Percentiles rank a stretch among this genome's conserved stretches.
phyloP scores from a whole-genome alignment of 2,329 filamentous ascomycete species.

The Fusarium nanum region DNA sequence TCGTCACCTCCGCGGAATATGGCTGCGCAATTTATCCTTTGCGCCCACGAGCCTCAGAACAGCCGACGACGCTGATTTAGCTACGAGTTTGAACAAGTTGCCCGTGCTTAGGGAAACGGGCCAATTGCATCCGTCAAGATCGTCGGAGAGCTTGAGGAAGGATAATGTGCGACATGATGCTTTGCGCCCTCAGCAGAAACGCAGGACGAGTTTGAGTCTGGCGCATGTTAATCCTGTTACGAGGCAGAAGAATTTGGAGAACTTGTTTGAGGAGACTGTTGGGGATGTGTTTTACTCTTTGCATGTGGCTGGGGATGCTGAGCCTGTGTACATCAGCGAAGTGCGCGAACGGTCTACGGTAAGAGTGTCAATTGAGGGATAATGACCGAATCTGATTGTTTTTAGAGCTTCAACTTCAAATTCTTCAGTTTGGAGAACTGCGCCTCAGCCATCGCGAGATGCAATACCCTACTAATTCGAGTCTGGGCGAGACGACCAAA shows the following conservation, averaged over 20 bases:
- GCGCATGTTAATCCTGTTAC: slow-evolving; percentile 59
- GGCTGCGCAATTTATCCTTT: slow-evolving; percentile 85
- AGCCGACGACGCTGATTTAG: slow-evolving; percentile 82
- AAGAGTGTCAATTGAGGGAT: slow-evolving; percentile 29
- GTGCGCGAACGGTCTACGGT: slow-evolving; percentile 79
- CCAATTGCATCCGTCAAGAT: slow-evolving; percentile 66
- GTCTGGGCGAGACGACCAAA: slow-evolving; percentile 76
- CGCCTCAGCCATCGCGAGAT: slow-evolving; percentile 72
- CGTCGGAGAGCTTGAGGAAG: slow-evolving; percentile 63
- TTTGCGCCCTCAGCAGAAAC: slow-evolving; percentile 48
- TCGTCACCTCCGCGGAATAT: slow-evolving; percentile 87
- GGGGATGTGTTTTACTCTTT: slow-evolving; percentile 92
- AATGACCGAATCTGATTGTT: slow-evolving; percentile 5
- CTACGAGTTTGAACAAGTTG: slow-evolving; percentile 76
- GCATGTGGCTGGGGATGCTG: slow-evolving; percentile 72
- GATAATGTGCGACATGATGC: slow-evolving; percentile 54
- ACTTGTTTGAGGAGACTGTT: slow-evolving; percentile 75
- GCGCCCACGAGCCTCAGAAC: slow-evolving; percentile 68
- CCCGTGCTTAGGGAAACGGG: slow-evolving; percentile 59
- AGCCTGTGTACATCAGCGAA: slow-evolving; percentile 93
- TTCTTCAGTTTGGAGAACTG: slow-evolving; percentile 80
- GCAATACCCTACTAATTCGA: slow-evolving; percentile 72
- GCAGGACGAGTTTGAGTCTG: slow-evolving; percentile 63
- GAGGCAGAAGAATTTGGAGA: slow-evolving; percentile 81
- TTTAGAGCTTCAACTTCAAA: slow-evolving; percentile 84